phyloP scores from a whole-genome alignment of 2,329 filamentous ascomycete genomes.

The Aureobasidium sp. region DNA sequence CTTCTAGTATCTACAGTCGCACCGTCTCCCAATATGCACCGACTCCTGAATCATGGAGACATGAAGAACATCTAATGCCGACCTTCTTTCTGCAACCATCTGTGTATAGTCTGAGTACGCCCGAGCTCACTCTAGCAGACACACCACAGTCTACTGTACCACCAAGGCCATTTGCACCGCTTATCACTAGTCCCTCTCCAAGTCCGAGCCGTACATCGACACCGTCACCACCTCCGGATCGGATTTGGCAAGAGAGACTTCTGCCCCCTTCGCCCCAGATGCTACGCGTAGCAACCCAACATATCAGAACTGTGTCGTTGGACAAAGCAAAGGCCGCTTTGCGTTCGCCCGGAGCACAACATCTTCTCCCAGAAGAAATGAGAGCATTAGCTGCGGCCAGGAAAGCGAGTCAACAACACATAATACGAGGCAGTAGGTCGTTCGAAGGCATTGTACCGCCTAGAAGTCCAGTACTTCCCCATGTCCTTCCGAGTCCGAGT shows the following conservation, averaged over 20 bases:
- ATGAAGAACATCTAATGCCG: slow-evolving; percentile 15
- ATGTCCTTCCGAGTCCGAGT: not conserved
- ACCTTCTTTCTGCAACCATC: slow-evolving; percentile 20
- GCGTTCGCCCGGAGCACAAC: not conserved
- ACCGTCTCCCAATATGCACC: slow-evolving; percentile 21
- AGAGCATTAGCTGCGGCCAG: not conserved
- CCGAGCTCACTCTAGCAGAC: not conserved
- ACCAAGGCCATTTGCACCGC: slow-evolving; percentile 3
- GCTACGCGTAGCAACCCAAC: not conserved
- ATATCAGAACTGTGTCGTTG: slow-evolving; percentile 1
- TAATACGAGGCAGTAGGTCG: not conserved
- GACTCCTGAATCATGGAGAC: slow-evolving; percentile 13
- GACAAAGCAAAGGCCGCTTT: slow-evolving; percentile 9
- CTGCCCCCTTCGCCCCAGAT: not conserved
- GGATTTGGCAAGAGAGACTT: not conserved
- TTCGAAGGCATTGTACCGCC: not conserved
- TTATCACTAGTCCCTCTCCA: slow-evolving; percentile 5
- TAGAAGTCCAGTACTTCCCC: not conserved
- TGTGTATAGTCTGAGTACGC: slow-evolving; percentile 15
- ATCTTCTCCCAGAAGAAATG: slow-evolving; percentile 8
- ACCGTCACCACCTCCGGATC: not conserved
- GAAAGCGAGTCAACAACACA: not conserved
- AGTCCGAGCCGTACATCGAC: not conserved
- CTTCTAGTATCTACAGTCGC: slow-evolving; percentile 28
- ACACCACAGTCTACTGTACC: not conserved